phyloP scores from a whole-genome alignment of 2,329 filamentous ascomycete genomes.

The Rachicladosporium sp. region DNA sequence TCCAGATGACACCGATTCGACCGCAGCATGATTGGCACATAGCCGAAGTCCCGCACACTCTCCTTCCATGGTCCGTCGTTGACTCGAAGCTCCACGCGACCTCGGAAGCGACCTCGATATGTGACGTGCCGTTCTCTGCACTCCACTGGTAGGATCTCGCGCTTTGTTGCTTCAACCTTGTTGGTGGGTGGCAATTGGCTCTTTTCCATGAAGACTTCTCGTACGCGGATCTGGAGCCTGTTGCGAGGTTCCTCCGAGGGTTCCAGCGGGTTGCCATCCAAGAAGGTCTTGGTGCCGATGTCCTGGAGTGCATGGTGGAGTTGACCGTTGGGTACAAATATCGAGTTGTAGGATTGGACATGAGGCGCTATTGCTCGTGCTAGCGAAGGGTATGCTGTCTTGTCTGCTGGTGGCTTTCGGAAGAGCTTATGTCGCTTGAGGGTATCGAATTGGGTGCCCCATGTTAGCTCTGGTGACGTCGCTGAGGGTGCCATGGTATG shows the following conservation, averaged over 20 bases:
- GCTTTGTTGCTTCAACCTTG: slow-evolving; percentile 65
- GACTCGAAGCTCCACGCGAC: slow-evolving; percentile 73
- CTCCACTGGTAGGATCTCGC: slow-evolving; percentile 82
- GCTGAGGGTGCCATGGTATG: slow-evolving; percentile 21
- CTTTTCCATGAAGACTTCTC: slow-evolving; percentile 72
- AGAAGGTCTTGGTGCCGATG: slow-evolving; percentile 77
- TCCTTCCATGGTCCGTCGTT: slow-evolving; percentile 79
- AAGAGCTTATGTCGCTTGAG: slow-evolving; percentile 81
- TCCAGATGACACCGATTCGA: slow-evolving; percentile 87
- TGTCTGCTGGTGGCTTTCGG: slow-evolving; percentile 73
- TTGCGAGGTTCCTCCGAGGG: slow-evolving; percentile 50
- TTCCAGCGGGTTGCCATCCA: slow-evolving; percentile 56
- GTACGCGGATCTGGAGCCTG: slow-evolving; percentile 63
- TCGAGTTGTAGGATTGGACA: slow-evolving; percentile 86
- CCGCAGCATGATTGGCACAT: slow-evolving; percentile 85
- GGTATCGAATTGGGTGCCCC: slow-evolving; percentile 79
- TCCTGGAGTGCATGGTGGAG: slow-evolving; percentile 69
- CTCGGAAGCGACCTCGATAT: slow-evolving; percentile 77
- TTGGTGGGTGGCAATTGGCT: slow-evolving; percentile 67
- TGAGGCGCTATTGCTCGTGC: slow-evolving; percentile 81
- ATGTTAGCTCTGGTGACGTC: slow-evolving; percentile 42
- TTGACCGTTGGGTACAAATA: slow-evolving; percentile 63
- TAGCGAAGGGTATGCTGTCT: slow-evolving; percentile 75
- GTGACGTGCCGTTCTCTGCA: slow-evolving; percentile 87
- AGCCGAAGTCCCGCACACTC: slow-evolving; percentile 71